These are phyloP conservation scores for Trichophyton benhamiae DNA, from an alignment of 2,329 filamentous ascomycete species.

Conservation along the genomic window DNA sequence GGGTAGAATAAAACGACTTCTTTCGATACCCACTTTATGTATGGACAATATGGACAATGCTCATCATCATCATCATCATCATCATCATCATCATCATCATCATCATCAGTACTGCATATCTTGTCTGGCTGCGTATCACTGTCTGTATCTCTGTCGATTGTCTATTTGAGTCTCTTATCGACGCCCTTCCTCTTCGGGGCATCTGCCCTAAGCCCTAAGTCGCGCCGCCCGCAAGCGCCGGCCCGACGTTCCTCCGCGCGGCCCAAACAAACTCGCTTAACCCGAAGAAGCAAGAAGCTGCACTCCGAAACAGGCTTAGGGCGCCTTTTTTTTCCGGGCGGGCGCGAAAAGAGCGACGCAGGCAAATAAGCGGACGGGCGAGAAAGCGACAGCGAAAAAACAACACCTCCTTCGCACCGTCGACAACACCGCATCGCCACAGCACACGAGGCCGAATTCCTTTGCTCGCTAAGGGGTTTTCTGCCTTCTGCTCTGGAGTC, in stretches of 20 bases:
- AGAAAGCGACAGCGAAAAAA: neutral
- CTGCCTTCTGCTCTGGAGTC: constrained; percentile 23
- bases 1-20: neutral
- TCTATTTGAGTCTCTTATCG: neutral
- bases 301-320: neutral
- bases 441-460: constrained; percentile 20
- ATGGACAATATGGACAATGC: neutral
- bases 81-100: neutral
- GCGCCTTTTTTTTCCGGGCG: neutral
- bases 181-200: neutral
- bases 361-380: neutral
- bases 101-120: neutral
- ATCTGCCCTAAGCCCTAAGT: neutral
- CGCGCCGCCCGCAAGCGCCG: neutral
- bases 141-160: neutral
- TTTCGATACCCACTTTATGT: neutral
- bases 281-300: neutral
- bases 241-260: neutral
- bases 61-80: neutral
- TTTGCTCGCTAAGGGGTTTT: constrained; percentile 20
- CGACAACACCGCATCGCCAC: constrained; percentile 5
- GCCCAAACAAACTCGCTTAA: neutral
- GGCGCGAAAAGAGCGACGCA: no score
- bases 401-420: neutral
- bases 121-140: neutral